These are phyloP conservation scores for Phoma sp. DNA, from an alignment of 2,329 filamentous ascomycete genomes.

Conservation along the genomic window DNA sequence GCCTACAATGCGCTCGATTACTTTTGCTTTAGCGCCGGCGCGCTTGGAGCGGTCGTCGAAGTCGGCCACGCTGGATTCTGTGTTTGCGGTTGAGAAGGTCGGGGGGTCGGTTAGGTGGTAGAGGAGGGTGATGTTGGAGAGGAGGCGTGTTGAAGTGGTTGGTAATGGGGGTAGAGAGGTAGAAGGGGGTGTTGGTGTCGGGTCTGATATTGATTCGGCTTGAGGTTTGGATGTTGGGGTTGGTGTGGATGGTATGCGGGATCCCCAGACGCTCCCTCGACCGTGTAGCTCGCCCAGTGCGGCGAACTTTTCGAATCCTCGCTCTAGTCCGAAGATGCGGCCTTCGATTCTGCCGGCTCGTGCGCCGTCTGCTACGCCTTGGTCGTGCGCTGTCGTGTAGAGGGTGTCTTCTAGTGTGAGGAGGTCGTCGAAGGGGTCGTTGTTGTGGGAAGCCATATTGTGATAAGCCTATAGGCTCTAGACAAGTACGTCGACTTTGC, in stretches of 20 bases:
- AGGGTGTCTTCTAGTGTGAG: slow-evolving; percentile 70
- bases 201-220: background rate
- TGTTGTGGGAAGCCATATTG: slow-evolving; percentile 16
- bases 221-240: no score
- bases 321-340: slow-evolving; percentile 86
- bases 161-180: background rate
- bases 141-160: slow-evolving; percentile 60
- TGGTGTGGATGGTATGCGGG: slow-evolving; percentile 59
- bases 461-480: background rate
- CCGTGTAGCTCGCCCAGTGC: slow-evolving; percentile 81
- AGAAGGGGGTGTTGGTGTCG: background rate
- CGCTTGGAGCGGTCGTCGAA: slow-evolving; percentile 89
- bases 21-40: slow-evolving; percentile 81
- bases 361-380: slow-evolving; percentile 77
- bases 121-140: slow-evolving; percentile 77
- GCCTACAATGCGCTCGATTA: slow-evolving; percentile 76
- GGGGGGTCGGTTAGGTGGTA: slow-evolving; percentile 80
- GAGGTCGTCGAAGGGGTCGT: slow-evolving; percentile 62
- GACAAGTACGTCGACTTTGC: background rate
- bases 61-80: slow-evolving; percentile 86
- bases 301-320: slow-evolving; percentile 90
- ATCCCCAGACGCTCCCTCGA: slow-evolving; percentile 82
- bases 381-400: slow-evolving; percentile 80
- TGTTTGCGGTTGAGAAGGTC: slow-evolving; percentile 80
- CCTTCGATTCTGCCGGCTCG: slow-evolving; percentile 85